Percentiles rank a stretch among this genome's conserved stretches.
Conservation (phyloP, 805 yeast species). For the Blastobotrys mokoenaii region DNA sequence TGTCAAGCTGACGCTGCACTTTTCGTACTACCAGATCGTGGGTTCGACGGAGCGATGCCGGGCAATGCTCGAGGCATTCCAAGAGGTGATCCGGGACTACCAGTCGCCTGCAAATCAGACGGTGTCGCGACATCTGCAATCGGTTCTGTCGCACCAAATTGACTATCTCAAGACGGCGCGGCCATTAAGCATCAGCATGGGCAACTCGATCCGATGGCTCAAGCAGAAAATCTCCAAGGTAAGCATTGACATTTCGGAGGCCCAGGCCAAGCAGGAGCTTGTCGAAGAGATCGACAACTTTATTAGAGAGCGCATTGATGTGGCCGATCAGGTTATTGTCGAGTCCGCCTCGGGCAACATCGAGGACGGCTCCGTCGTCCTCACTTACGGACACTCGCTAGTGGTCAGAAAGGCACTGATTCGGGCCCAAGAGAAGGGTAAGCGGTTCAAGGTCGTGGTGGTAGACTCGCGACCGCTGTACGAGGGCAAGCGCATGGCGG, state of each 20-base stretch:
- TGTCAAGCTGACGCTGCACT: slow-evolving; percentile 65
- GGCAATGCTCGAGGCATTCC: slow-evolving; percentile 79
- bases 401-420: slow-evolving; percentile 71
- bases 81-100: slow-evolving; percentile 70
- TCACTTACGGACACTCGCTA: slow-evolving; percentile 82
- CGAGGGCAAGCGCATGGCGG: slow-evolving; percentile 79
- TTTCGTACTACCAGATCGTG: slow-evolving; percentile 75
- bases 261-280: slow-evolving; percentile 55
- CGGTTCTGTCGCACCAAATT: slow-evolving; percentile 83
- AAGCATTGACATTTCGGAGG: slow-evolving; percentile 62
- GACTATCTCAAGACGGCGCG: slow-evolving; percentile 86
- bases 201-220: slow-evolving; percentile 94
- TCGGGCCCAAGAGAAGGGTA: slow-evolving; percentile 50
- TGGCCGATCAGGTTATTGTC: slow-evolving; percentile 75
- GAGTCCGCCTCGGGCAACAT: slow-evolving; percentile 74
- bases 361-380: slow-evolving; percentile 63
- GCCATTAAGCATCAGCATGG: slow-evolving; percentile 91
- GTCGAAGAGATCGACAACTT: slow-evolving; percentile 67
- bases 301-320: slow-evolving; percentile 74
- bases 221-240: slow-evolving; percentile 86
- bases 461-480: slow-evolving; percentile 92
- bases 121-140: slow-evolving; percentile 78
- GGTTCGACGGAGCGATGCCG: slow-evolving; percentile 84
- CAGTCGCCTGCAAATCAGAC: slow-evolving; percentile 79
- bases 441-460: slow-evolving; percentile 67